Evolutionary conservation across 192 early-diverging fungal species (phyloP), one percentile per base, ranked within the genome.

Genomic region (Coemansia sp.): DNA sequence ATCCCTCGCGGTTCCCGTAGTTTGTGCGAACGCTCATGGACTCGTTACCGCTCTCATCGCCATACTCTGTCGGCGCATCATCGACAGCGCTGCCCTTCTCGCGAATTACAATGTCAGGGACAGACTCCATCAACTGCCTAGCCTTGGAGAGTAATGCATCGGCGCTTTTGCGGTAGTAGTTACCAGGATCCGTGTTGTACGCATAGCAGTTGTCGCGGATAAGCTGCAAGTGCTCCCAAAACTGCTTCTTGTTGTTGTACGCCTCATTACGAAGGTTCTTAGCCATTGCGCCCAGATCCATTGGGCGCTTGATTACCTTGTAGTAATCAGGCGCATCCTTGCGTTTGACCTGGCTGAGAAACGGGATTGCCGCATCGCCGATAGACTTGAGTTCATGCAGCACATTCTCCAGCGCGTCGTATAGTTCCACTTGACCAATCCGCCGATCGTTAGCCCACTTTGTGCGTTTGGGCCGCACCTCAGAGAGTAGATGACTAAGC

Each of bases 311-410:
- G 68, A 99, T 95, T 55, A 99, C 94, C 53, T 94, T 90, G 76
- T 89, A 92, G 71, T 99, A 99, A 79, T 96, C 91, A 0, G 97
- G 97, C 1, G 91, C 95, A 46, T 97, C 95, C 51, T 92, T 87
- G 62, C 92, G 90, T 71, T 86, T 88, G 26, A 98, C 97, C 69
- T 92, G 93, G 49, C 86, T 88, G 24, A 96, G 76, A 71, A 99
- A 99, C 5, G 95, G 95, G 12, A 75, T 68, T 0, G 92, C 91
- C 49, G 94, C 92, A 30, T 90, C 92, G 86, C 90, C 75, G 76
- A 93, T 91, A 56, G 88, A 85, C 69, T 92, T 92, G 15, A 98
- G 83, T 63, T 92, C 91, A 18, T 85, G 86, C 62, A 98, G 75
- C 35, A 92, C 88, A 41, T 90, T 89, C 63, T 98, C 97, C 39